Percentiles rank a stretch among this genome's conserved stretches.
Conservation (phyloP, 2,329 filamentous ascomycete species). For the Apiospora pterosperma region DNA sequence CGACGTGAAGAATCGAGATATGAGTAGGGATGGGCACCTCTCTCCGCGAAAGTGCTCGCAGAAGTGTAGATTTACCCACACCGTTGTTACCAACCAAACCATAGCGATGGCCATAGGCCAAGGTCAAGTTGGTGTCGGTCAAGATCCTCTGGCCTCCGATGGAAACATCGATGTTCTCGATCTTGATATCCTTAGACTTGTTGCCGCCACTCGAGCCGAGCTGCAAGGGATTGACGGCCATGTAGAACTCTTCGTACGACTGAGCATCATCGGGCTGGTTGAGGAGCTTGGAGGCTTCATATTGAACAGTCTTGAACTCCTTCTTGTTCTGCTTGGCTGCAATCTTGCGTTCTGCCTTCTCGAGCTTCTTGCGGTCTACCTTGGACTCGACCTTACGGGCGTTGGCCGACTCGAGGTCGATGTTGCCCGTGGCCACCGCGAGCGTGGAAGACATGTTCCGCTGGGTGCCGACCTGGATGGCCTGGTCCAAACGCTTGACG, state of each 20-base stretch:
- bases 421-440: conserved; percentile 76
- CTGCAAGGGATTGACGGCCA: conserved; percentile 97
- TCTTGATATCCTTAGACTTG: conserved; percentile 99
- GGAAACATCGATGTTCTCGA: conserved; percentile 92
- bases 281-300: conserved; percentile 88
- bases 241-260: conserved; percentile 99
- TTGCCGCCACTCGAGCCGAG: conserved; percentile 65
- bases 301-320: conserved; percentile 95
- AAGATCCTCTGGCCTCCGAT: conserved; percentile 88
- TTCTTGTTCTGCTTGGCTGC: conserved; percentile 98
- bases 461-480: conserved; percentile 90
- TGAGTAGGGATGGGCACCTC: conserved; percentile 94
- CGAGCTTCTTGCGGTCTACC: conserved; percentile 97
- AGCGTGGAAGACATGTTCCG: conserved; percentile 95
- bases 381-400: conserved; percentile 93
- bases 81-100: conserved; percentile 98
- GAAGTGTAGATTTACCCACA: conserved; percentile 95
- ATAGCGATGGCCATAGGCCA: conserved; percentile 91
- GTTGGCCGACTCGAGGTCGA: conserved; percentile 93
- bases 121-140: conserved; percentile 82
- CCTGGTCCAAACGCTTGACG: conserved; percentile 85
- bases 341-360: conserved; percentile 97
- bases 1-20: conserved; percentile 97
- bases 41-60: conserved; percentile 86
- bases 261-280: conserved; percentile 78